Conservation (phyloP, 1,284 basidiomycete genomes). For the Quambalaria eucalypti region DNA sequence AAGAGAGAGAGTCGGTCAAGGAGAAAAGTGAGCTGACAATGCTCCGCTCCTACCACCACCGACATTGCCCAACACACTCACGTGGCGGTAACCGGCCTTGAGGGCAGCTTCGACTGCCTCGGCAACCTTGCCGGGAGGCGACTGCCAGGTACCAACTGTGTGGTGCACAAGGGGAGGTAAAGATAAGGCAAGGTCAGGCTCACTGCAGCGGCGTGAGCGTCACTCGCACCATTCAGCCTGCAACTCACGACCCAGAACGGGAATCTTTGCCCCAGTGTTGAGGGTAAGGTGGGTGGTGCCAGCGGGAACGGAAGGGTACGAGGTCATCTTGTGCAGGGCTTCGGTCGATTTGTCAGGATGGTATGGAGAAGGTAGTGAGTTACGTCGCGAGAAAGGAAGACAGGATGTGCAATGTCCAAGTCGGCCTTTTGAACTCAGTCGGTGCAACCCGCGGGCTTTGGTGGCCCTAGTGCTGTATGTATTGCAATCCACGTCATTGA, state of each 20-base stretch:
- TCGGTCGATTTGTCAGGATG: background rate
- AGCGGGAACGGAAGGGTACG: constrained; percentile 18
- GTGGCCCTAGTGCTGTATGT: too few relatives aligned
- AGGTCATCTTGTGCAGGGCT: background rate
- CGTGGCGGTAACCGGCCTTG: constrained; percentile 13
- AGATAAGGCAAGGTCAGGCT: too few relatives aligned
- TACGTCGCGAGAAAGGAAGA: background rate
- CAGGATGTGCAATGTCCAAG: background rate
- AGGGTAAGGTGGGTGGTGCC: constrained; percentile 38
- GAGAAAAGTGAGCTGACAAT: background rate
- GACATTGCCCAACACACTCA: constrained; percentile 1
- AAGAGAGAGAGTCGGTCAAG: background rate
- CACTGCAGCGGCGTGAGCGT: too few relatives aligned
- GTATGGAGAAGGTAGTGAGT: background rate
- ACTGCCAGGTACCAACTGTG: constrained; percentile 30
- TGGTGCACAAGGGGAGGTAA: too few relatives aligned
- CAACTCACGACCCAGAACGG: too few relatives aligned
- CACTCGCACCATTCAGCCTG: too few relatives aligned
- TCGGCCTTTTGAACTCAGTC: background rate
- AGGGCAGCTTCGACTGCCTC: constrained; percentile 48
- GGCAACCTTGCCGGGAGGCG: constrained; percentile 50
- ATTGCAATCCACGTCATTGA: too few relatives aligned
- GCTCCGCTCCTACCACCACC: background rate
- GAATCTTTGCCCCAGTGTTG: constrained; percentile 45
- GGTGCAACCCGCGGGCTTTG: too few relatives aligned